Evolutionary conservation across 139 green algal species (phyloP).

Genomic region (Auxenochlorella pyrenoidosa): DNA sequence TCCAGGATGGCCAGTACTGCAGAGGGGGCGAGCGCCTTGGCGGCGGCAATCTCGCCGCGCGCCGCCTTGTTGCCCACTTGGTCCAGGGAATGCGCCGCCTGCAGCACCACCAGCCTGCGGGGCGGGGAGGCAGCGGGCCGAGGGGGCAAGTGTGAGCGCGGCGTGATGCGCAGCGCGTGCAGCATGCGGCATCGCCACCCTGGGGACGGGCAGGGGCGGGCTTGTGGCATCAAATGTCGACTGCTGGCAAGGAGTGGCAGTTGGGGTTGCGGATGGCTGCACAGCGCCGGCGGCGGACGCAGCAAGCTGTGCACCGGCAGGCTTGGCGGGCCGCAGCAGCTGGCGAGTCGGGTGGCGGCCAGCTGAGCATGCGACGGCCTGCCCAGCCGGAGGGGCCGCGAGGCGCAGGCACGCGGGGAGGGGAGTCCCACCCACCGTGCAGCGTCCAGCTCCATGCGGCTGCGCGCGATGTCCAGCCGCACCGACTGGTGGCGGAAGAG

Average conservation of each 20-base stretch:
- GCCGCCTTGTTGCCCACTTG: slow-evolving; percentile 85
- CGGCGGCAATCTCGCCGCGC: slow-evolving; percentile 81
- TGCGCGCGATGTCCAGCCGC: slow-evolving; percentile 61
- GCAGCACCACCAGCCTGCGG: slow-evolving; percentile 78
- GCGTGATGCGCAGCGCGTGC: too few relatives aligned
- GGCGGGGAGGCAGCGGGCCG: not conserved
- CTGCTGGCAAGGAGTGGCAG: too few relatives aligned
- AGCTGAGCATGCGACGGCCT: too few relatives aligned
- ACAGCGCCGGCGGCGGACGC: too few relatives aligned
- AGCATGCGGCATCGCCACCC: too few relatives aligned
- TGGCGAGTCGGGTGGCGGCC: not conserved
- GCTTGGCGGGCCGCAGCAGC: not conserved
- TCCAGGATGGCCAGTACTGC: slow-evolving; percentile 85
- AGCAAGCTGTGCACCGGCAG: not conserved
- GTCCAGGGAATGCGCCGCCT: slow-evolving; percentile 85
- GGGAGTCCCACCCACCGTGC: slow-evolving; percentile 47
- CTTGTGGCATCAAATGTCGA: too few relatives aligned
- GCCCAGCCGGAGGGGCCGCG: not conserved
- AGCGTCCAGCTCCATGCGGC: slow-evolving; percentile 63
- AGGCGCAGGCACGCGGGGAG: too few relatives aligned
- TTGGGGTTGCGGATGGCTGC: too few relatives aligned
- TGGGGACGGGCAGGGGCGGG: not conserved
- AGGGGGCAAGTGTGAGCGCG: too few relatives aligned
- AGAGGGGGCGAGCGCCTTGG: slow-evolving; percentile 90
- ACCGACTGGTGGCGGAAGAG: slow-evolving; percentile 78